Base-by-base conservation (phyloP, 768 basidiomycete genomes). In the Flagelloscypha sp. region DNA sequence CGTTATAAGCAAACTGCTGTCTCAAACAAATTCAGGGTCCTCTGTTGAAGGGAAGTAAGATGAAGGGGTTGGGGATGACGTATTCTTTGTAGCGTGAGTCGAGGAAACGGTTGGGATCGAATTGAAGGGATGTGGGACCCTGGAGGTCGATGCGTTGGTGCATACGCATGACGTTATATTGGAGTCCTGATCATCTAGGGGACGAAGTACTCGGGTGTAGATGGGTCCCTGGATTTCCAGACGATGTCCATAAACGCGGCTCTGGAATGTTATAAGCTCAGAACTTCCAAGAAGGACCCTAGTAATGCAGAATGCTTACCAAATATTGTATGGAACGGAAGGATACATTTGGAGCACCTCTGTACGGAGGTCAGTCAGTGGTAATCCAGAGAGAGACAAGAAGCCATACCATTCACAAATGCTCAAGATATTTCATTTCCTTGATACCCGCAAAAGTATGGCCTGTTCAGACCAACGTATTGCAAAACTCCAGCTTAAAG, bases 1-100 rank as follows among this genome's bases (percentile, higher is more conserved):
- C 76, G 41, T 79, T 65, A 52, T 81, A 81, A 4, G 80, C 79
- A 45, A 79, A 79, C 54, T 68, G 65, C 41, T 68, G 68, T 0
- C 69, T 67, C 6, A 66, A 50, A 31, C 69, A 71, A 39, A 65
- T 65, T 9, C 69, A 59, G 6, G 67, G 70, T 0, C 64, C 70
- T 0, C 66, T 52, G 34, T 68, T 68, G 49, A 72, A 72, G 0
- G 69, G 69, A 6, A 64, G 44, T 45, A 70, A 72, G 44, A 72
- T 70, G 55, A 65, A 68, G 1, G 69, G 66, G 38, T 70, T 71
- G 2, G 55, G 49, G 0, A 46, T 56, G 13, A 68, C 49, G 36
- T 64, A 63, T 38, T 58, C 58, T 42, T 62, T 57, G n/a, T n/a
- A n/a, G n/a, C n/a, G n/a, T n/a, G n/a, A n/a, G n/a, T n/a, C n/a